phyloP scores from a whole-genome alignment of 2,329 filamentous ascomycete genomes.

The Endothia cerciana region DNA sequence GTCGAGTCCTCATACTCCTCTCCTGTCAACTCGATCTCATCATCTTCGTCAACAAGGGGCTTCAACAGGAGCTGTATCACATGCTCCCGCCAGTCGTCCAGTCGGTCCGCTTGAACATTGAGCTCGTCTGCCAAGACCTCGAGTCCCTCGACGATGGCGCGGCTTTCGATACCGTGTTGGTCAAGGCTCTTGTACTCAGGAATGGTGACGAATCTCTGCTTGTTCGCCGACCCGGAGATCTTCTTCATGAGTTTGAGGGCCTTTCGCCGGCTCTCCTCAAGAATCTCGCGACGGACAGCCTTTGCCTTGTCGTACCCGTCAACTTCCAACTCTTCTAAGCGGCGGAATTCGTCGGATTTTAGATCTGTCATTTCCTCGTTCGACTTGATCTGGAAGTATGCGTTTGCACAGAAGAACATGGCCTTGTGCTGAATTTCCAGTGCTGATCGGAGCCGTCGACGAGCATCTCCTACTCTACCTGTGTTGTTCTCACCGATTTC shows the following conservation, averaged over 20 bases:
- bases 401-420: constrained; percentile 83
- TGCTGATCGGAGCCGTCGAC: constrained; percentile 70
- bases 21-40: constrained; percentile 74
- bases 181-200: constrained; percentile 60
- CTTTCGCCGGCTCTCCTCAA: constrained; percentile 62
- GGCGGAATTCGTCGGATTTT: constrained; percentile 67
- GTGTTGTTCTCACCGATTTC: constrained; percentile 37
- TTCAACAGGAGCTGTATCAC: constrained; percentile 73
- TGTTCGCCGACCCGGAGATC: constrained; percentile 57
- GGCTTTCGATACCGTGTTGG: constrained; percentile 73
- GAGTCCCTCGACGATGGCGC: constrained; percentile 66
- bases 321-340: constrained; percentile 71
- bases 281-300: constrained; percentile 73
- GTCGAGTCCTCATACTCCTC: constrained; percentile 90
- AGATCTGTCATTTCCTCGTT: constrained; percentile 66
- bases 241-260: constrained; percentile 66
- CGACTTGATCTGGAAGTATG: constrained; percentile 80
- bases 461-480: constrained; percentile 58
- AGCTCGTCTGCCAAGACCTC: constrained; percentile 67
- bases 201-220: constrained; percentile 64
- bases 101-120: constrained; percentile 70
- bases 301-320: constrained; percentile 80
- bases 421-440: constrained; percentile 82
- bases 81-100: constrained; percentile 75
- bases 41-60: constrained; percentile 78